Evolutionary conservation across 768 basidiomycete genomes (phyloP).

Genomic region (Roridomyces roridus): DNA sequence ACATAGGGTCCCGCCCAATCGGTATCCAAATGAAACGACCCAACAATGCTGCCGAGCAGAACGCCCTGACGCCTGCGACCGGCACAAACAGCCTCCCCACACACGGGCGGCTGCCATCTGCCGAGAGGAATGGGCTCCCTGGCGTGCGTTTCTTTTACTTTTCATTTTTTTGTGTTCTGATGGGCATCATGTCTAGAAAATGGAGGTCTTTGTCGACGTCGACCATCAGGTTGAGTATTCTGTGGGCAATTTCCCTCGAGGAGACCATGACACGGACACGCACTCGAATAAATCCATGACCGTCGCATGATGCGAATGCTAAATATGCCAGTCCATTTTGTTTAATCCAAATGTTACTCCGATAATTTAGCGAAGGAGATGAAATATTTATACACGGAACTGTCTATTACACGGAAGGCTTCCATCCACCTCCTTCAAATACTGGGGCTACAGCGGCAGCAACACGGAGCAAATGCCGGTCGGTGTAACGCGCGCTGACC

Average conservation of each 20-base stretch:
- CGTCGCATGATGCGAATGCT: background rate
- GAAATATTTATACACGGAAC: no score
- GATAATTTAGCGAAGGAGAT: no score
- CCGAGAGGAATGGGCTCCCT: background rate
- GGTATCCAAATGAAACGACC: slow-evolving; percentile 11
- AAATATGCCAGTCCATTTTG: no score
- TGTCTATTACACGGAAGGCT: background rate
- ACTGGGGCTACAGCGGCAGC: slow-evolving; percentile 15
- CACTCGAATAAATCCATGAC: background rate
- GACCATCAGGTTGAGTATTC: slow-evolving; percentile 6
- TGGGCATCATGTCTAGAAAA: background rate
- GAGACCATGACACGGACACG: background rate
- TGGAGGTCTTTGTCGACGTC: slow-evolving; percentile 6
- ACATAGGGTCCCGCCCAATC: slow-evolving; percentile 8
- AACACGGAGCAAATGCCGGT: slow-evolving; percentile 18
- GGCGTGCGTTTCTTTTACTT: background rate
- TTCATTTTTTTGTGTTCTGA: background rate
- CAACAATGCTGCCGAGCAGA: background rate
- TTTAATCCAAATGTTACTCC: no score
- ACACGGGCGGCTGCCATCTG: background rate
- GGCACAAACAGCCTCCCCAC: background rate
- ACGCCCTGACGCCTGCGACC: background rate
- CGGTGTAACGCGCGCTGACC: slow-evolving; percentile 18
- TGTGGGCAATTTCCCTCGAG: background rate
- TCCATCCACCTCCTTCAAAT: slow-evolving; percentile 22